Base-by-base conservation (phyloP, 1,139 yeast species). In the Maudiozyma humilis region DNA sequence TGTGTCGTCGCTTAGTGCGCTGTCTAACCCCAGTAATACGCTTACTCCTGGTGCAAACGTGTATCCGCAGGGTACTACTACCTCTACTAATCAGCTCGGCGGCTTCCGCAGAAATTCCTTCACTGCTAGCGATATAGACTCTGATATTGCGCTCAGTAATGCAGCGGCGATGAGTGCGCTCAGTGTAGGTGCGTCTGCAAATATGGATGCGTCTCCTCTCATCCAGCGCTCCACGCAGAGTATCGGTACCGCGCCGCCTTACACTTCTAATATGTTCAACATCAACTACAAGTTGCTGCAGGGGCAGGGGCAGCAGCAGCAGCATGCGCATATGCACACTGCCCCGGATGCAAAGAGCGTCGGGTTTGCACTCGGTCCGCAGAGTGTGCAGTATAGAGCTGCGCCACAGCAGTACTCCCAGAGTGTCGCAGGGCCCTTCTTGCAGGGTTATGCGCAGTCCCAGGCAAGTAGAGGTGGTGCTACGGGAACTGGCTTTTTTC, bases 1-100 rank as follows among this genome's bases (percentile, higher is more conserved):
- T 19, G 65, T 62, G 3, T 60, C 66, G 5, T 60, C 65, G 16
- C 44, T 62, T 36, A 60, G 63, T 40, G 64, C 63, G 23, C 47
- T 60, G 32, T 60, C 64, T 4, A 53, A 55, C 36, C 44, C 48
- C 17, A 32, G 32, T 18, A 35, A 27, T 19, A 20, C 8, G 42
- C 38, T 31, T n/a, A 29, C 6, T n/a, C 31, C 2, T 41, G 15
- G n/a, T 39, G 30, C 10, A 36, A 38, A 18, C 14, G 14, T 3
- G 25, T 23, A 23, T 17, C 25, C 23, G 18, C 14, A 14, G 27
- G 25, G 27, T n/a, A 4, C 15, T 35, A 27, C 14, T 41, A 43
- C 42, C 30, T 32, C 44, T 37, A 12, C 45, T 44, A 41, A 51
- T 35, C 56, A 56, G 35, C 39, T 61, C n/a, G 65, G 64, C 13